A percentile compares a stretch with the other conserved stretches of the same genome.
phyloP scores from a whole-genome alignment of 345 rosid species.

The Rhodomyrtus tomentosa region DNA sequence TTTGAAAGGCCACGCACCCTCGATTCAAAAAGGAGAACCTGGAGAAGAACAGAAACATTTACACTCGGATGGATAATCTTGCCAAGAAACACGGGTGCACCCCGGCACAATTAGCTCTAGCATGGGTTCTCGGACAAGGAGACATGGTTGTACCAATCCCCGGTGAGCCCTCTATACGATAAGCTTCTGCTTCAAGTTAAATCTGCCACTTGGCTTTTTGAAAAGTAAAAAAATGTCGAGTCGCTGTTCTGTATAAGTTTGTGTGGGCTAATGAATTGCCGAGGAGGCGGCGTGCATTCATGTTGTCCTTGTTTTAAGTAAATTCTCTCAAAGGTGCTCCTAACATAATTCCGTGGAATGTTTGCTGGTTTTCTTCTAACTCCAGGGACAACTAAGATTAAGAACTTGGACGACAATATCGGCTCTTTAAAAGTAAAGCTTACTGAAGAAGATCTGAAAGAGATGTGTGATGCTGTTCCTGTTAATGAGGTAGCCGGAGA shows the following conservation, averaged over 20 bases:
- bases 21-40: background rate
- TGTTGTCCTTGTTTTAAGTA: background rate
- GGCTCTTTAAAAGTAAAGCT: slow-evolving; percentile 28
- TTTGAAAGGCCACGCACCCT: background rate
- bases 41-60: slow-evolving; percentile 10
- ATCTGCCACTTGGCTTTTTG: background rate
- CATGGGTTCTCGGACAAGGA: slow-evolving; percentile 31
- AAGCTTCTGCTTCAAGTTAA: background rate
- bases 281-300: background rate
- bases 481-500: slow-evolving; percentile 16
- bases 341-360: background rate
- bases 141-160: slow-evolving; percentile 31
- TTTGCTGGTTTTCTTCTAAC: background rate
- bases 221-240: background rate
- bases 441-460: slow-evolving; percentile 14
- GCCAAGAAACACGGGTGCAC: slow-evolving; percentile 18
- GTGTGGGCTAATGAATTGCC: background rate
- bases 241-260: background rate
- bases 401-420: slow-evolving; percentile 35
- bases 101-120: slow-evolving; percentile 29
- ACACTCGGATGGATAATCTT: slow-evolving; percentile 8
- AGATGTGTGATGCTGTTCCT: slow-evolving; percentile 29
- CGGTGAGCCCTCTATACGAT: slow-evolving; percentile 1
- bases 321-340: background rate
- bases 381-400: slow-evolving; percentile 38